These are phyloP conservation scores for Pistacia vera DNA, from an alignment of 345 rosid species.

Conservation along the genomic window DNA sequence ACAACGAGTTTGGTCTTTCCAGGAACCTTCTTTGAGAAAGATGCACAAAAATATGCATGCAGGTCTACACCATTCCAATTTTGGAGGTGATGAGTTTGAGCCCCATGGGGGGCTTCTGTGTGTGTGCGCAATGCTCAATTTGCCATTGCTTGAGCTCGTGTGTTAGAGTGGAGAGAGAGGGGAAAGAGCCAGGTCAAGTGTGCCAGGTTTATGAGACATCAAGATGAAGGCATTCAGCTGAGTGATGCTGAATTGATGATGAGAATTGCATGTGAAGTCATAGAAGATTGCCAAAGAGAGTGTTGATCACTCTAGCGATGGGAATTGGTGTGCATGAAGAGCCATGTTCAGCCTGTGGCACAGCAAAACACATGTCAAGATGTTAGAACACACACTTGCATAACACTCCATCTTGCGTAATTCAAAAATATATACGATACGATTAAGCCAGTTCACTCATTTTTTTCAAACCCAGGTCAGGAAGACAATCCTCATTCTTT, in stretches of 20 bases:
- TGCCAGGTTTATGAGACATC: slow-evolving; percentile 61
- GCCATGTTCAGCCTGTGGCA: too few relatives aligned
- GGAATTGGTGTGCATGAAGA: too few relatives aligned
- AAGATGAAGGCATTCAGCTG: slow-evolving; percentile 17
- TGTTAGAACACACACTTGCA: too few relatives aligned
- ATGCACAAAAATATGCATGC: slow-evolving; percentile 44
- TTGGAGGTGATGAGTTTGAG: slow-evolving; percentile 37
- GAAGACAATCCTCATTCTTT: too few relatives aligned
- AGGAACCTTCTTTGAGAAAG: slow-evolving; percentile 44
- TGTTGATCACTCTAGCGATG: too few relatives aligned
- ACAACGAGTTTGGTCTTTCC: slow-evolving; percentile 35
- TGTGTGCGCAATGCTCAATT: slow-evolving; percentile 52
- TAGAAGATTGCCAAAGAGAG: too few relatives aligned
- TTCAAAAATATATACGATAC: too few relatives aligned
- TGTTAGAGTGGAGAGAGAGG: slow-evolving; percentile 35
- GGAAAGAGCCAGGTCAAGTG: slow-evolving; percentile 66
- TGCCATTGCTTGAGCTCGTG: slow-evolving; percentile 37
- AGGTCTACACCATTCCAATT: slow-evolving; percentile 27
- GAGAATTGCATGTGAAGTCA: too few relatives aligned
- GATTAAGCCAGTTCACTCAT: too few relatives aligned
- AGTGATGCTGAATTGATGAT: neutral
- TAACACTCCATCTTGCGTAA: too few relatives aligned
- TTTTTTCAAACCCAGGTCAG: too few relatives aligned
- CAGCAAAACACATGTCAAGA: too few relatives aligned
- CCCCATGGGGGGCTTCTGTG: slow-evolving; percentile 59